phyloP scores from a whole-genome alignment of 106 monocot species.

The Platanthera guangdongensis region DNA sequence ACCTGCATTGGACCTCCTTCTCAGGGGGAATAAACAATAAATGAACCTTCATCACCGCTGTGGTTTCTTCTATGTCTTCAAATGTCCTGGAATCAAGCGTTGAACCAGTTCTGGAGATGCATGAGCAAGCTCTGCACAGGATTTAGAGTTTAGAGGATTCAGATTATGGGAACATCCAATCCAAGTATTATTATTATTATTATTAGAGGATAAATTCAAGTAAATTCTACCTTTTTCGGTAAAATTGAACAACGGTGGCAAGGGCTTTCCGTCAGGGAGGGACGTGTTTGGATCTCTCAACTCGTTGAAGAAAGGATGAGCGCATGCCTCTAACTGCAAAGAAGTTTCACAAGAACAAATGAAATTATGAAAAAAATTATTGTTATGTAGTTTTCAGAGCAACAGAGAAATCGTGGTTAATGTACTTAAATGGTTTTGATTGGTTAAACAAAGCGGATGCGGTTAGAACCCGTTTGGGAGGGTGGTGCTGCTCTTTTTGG shows the following conservation, averaged over 20 bases:
- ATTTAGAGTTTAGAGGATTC: neutral
- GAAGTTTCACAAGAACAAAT: neutral
- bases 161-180: neutral
- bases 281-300: slow-evolving; percentile 55
- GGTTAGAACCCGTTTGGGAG: too few relatives aligned
- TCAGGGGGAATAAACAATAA: too few relatives aligned
- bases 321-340: slow-evolving; percentile 61
- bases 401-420: neutral
- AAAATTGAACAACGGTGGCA: slow-evolving; percentile 62
- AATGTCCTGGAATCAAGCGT: slow-evolving; percentile 3
- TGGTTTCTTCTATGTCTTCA: slow-evolving; percentile 3
- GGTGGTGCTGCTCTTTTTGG: too few relatives aligned
- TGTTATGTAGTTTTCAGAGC: neutral
- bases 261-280: slow-evolving; percentile 45
- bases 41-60: neutral
- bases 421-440: neutral
- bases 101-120: slow-evolving; percentile 13
- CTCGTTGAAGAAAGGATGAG: slow-evolving; percentile 73
- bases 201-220: neutral
- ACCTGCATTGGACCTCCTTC: too few relatives aligned
- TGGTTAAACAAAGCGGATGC: too few relatives aligned
- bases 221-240: slow-evolving; percentile 34
- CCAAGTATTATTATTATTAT: neutral
- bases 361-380: neutral
- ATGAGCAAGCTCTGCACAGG: slow-evolving; percentile 6